Percentiles rank a stretch among this genome's conserved stretches.
Conservation (phyloP, 768 basidiomycete genomes). For the Lentinula lateritia region DNA sequence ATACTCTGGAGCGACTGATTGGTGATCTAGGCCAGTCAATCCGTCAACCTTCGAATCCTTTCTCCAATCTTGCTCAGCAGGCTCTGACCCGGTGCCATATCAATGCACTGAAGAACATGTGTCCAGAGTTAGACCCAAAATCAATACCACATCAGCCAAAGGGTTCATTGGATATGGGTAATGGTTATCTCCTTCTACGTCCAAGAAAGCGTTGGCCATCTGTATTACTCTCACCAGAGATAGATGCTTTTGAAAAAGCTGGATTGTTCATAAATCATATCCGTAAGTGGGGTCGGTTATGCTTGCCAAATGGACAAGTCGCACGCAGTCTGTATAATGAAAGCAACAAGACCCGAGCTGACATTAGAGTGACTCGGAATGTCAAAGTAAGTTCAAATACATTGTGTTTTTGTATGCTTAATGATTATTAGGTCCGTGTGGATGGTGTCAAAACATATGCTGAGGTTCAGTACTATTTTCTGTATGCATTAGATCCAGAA, state of each 20-base stretch:
- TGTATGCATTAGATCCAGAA: slow-evolving; percentile 8
- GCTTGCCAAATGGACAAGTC: no score
- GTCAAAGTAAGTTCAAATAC: slow-evolving; percentile 8
- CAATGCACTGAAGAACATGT: slow-evolving; percentile 13
- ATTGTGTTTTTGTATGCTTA: background rate
- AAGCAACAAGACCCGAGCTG: slow-evolving; percentile 3
- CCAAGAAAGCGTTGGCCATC: no score
- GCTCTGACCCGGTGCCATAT: slow-evolving; percentile 6
- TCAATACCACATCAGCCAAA: no score
- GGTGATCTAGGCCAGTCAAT: slow-evolving; percentile 10
- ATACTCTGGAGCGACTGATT: slow-evolving; percentile 13
- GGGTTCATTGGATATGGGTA: no score
- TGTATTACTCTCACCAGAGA: no score
- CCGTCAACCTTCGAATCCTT: slow-evolving; percentile 12
- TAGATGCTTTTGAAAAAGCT: no score
- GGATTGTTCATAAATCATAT: no score
- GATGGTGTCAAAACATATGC: slow-evolving; percentile 13
- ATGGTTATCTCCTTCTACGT: no score
- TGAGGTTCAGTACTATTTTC: slow-evolving; percentile 11
- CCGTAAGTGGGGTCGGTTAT: no score
- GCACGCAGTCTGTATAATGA: background rate
- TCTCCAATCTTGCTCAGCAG: slow-evolving; percentile 11
- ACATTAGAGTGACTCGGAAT: slow-evolving; percentile 11
- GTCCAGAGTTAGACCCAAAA: slow-evolving; percentile 8
- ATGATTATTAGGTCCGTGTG: no score